Conservation (phyloP, 1,139 yeast genomes). For the Protomyces macrosporus region DNA sequence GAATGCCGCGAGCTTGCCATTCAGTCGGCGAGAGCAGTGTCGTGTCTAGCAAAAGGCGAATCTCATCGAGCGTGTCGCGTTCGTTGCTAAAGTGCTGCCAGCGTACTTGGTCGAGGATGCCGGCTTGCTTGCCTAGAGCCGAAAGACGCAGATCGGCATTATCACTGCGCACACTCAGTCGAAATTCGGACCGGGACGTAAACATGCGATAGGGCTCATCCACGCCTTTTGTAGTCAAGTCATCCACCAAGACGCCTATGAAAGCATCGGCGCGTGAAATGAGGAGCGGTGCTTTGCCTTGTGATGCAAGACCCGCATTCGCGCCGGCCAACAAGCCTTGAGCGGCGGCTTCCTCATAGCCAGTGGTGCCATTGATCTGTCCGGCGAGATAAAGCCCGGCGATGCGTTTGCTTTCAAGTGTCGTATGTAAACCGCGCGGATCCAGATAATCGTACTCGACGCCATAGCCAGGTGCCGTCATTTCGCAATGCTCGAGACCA, state of each 20-base stretch:
- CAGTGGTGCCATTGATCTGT: conserved; percentile 97
- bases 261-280: conserved; percentile 78
- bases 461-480: conserved; percentile 95
- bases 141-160: conserved; percentile 88
- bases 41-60: conserved; percentile 46
- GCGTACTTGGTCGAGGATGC: conserved; percentile 62
- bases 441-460: conserved; percentile 96
- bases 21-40: conserved; percentile 50
- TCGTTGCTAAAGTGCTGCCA: conserved; percentile 51
- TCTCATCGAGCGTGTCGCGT: conserved; percentile 44
- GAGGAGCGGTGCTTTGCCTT: conserved; percentile 46
- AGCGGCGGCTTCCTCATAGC: conserved; percentile 97
- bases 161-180: conserved; percentile 84
- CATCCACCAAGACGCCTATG: conserved; percentile 88
- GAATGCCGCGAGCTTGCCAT: conserved; percentile 52
- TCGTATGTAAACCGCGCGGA: conserved; percentile 74
- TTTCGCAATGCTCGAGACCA: conserved; percentile 79
- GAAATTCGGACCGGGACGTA: conserved; percentile 88
- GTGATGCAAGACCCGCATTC: conserved; percentile 66
- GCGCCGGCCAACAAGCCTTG: conserved; percentile 87
- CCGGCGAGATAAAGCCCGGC: conserved; percentile 86
- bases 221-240: conserved; percentile 89
- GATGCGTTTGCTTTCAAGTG: conserved; percentile 76
- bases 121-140: conserved; percentile 56
- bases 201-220: conserved; percentile 98